A percentile compares a stretch with the other conserved stretches of the same genome.
phyloP scores from a whole-genome alignment of 495 filamentous ascomycete genomes.

The Podospora tetraspora region DNA sequence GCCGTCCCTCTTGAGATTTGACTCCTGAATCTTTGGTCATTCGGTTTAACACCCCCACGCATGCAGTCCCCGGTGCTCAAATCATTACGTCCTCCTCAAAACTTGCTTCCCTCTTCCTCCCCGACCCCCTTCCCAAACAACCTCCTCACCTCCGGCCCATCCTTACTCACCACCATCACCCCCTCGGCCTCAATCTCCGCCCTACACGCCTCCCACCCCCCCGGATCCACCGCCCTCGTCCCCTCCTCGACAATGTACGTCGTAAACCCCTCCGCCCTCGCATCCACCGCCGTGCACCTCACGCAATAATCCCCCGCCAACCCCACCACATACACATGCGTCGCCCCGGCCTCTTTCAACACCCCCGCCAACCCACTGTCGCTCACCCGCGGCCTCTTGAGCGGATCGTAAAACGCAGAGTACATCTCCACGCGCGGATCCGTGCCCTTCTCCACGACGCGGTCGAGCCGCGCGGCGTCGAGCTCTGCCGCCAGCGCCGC shows the following conservation, averaged over 20 bases:
- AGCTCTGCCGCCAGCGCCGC: conserved; percentile 73
- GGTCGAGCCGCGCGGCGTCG: conserved; percentile 52
- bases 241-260: conserved; percentile 75
- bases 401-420: conserved; percentile 75
- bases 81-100: neutral
- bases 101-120: neutral
- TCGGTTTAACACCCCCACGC: neutral
- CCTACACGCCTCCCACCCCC: conserved; percentile 52
- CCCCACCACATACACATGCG: conserved; percentile 76
- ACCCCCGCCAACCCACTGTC: conserved; percentile 54
- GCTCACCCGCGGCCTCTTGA: conserved; percentile 45
- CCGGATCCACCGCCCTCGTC: conserved; percentile 61
- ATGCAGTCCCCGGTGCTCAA: neutral
- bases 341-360: conserved; percentile 55
- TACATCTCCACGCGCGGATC: conserved; percentile 82
- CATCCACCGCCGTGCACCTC: conserved; percentile 70
- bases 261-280: conserved; percentile 66
- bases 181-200: conserved; percentile 48
- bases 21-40: neutral
- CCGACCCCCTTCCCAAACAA: conserved; percentile 14
- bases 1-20: neutral
- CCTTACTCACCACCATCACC: conserved; percentile 41
- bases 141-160: conserved; percentile 38
- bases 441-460: conserved; percentile 70
- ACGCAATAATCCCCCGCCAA: conserved; percentile 91